Percentiles rank a stretch among this genome's conserved stretches.
phyloP scores from a whole-genome alignment of 2,329 filamentous ascomycete species.

The Colletotrichum sp. region DNA sequence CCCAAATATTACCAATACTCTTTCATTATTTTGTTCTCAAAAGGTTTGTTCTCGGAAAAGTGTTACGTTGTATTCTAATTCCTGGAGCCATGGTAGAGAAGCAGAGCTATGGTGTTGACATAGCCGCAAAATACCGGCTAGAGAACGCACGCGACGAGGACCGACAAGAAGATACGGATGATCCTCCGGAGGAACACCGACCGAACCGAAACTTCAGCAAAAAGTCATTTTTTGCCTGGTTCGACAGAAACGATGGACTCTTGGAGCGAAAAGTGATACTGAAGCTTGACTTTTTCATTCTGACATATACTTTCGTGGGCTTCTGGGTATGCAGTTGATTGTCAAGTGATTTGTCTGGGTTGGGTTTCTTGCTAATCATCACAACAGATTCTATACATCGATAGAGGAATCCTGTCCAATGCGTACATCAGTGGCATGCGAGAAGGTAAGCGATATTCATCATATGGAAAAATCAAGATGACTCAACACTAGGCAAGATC shows the following conservation, averaged over 20 bases:
- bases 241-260: background rate
- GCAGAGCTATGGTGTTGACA: background rate
- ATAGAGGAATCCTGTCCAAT: background rate
- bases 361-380: background rate
- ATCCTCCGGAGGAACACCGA: background rate
- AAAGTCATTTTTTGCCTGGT: background rate
- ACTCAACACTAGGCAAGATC: background rate
- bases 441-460: background rate
- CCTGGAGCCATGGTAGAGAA: background rate
- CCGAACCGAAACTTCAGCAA: background rate
- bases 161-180: background rate
- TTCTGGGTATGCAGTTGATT: background rate
- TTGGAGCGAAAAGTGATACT: background rate
- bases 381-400: background rate
- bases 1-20: accelerated
- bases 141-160: background rate
- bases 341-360: background rate
- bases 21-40: accelerated
- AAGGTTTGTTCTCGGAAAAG: background rate
- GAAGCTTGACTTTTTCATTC: background rate
- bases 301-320: background rate
- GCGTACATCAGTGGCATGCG: background rate
- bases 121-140: background rate
- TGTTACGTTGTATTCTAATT: accelerated
- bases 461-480: background rate